phyloP scores from a whole-genome alignment of 2,329 filamentous ascomycete genomes.

The Dendrostoma leiphaemia region DNA sequence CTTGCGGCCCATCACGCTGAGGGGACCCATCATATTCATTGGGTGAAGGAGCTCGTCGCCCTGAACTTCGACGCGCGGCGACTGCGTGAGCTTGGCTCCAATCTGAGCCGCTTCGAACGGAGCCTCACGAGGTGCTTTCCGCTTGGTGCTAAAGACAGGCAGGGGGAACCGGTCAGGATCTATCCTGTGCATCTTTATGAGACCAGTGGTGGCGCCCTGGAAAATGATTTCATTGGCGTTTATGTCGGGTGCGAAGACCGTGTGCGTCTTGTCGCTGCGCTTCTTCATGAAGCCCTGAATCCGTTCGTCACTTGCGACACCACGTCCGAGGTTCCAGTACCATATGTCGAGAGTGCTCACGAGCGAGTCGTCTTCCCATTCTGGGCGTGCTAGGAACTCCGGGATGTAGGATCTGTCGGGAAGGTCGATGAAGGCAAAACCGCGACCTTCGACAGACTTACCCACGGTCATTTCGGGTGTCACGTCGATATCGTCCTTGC shows the following conservation, averaged over 20 bases:
- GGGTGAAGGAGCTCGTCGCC: slow-evolving; percentile 45
- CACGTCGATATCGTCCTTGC: slow-evolving; percentile 64
- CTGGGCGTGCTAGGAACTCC: slow-evolving; percentile 64
- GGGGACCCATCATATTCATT: slow-evolving; percentile 45
- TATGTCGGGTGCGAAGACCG: slow-evolving; percentile 72
- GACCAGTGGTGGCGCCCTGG: slow-evolving; percentile 63
- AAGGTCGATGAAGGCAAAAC: slow-evolving; percentile 78
- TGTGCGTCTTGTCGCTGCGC: slow-evolving; percentile 63
- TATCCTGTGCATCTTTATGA: slow-evolving; percentile 68
- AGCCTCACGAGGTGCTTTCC: slow-evolving; percentile 8
- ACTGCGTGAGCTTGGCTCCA: slow-evolving; percentile 45
- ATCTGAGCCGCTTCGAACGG: slow-evolving; percentile 39
- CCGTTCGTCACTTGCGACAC: slow-evolving; percentile 59
- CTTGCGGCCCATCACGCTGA: slow-evolving; percentile 34
- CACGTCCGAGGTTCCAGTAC: slow-evolving; percentile 78
- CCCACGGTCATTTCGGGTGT: slow-evolving; percentile 87
- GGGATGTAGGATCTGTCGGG: slow-evolving; percentile 70
- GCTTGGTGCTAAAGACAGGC: slow-evolving; percentile 62
- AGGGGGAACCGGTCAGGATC: slow-evolving; percentile 72
- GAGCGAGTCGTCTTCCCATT: slow-evolving; percentile 65
- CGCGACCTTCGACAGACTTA: slow-evolving; percentile 62
- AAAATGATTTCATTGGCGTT: slow-evolving; percentile 75
- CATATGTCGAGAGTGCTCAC: slow-evolving; percentile 67
- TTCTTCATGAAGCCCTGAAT: slow-evolving; percentile 69
- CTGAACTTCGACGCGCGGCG: slow-evolving; percentile 45